A percentile compares a stretch with the other conserved stretches of the same genome.
phyloP scores from a whole-genome alignment of 768 basidiomycete genomes.

The Tulasnella sp. region DNA sequence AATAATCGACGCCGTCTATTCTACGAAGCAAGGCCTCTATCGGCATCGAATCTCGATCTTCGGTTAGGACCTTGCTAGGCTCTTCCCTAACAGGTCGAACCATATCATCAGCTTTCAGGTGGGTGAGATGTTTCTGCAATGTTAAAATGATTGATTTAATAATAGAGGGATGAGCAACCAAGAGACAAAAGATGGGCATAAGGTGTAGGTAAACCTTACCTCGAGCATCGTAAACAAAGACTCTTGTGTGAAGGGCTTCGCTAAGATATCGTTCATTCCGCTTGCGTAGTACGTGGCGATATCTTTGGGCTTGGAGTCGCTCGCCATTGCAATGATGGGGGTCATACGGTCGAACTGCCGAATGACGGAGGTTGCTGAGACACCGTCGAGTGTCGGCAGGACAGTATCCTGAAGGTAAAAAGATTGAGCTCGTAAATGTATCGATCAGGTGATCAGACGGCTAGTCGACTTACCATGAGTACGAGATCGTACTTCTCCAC shows the following conservation, averaged over 20 bases:
- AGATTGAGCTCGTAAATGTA: not conserved
- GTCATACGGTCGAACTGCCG: slow-evolving; percentile 93
- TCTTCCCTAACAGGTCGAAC: slow-evolving; percentile 37
- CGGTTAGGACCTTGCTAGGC: slow-evolving; percentile 54
- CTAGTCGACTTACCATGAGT: slow-evolving; percentile 66
- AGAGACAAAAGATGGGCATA: too few species aligned
- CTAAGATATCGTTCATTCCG: slow-evolving; percentile 95
- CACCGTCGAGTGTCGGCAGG: slow-evolving; percentile 81
- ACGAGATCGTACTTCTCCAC: slow-evolving; percentile 93
- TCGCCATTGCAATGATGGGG: slow-evolving; percentile 98
- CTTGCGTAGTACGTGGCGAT: slow-evolving; percentile 86
- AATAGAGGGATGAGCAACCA: too few species aligned
- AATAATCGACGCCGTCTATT: slow-evolving; percentile 48
- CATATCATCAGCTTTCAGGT: slow-evolving; percentile 81
- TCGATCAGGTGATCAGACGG: not conserved
- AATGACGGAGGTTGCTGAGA: slow-evolving; percentile 87
- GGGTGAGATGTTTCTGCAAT: slow-evolving; percentile 81
- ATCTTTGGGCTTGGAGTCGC: slow-evolving; percentile 87
- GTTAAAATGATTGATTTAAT: too few species aligned
- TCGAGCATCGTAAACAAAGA: slow-evolving; percentile 79
- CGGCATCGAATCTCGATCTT: slow-evolving; percentile 82
- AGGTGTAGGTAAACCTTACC: too few species aligned
- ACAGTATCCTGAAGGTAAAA: slow-evolving; percentile 73
- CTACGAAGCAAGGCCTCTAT: slow-evolving; percentile 52
- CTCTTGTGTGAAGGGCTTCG: slow-evolving; percentile 96